Evolutionary conservation across 2,329 filamentous ascomycete species (phyloP), one percentile per base, ranked within the genome.

Genomic region (Microsporum ferrugineum): DNA sequence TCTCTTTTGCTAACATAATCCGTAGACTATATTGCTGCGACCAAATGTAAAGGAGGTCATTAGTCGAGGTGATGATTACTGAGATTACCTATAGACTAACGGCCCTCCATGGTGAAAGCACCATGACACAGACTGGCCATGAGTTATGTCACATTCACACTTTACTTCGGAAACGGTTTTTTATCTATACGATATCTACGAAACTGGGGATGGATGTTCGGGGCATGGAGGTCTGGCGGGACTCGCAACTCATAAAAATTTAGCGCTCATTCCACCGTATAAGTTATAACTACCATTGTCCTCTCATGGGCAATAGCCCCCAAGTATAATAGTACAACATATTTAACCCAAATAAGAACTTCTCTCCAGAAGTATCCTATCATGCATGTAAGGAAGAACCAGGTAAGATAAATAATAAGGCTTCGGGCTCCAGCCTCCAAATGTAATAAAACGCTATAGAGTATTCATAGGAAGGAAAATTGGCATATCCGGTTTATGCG

Each of bases 11-110:
- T 63, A 61, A 64, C 68, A 71, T 61, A 66, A 57, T 31, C 43
- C 14, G 29, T 17, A 89, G 86, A 89, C 88, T 38, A 88, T 91
- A 67, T 74, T 92, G 66, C 83, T 92, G 64, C 81, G 88, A 68
- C 88, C 88, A 60, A 91, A 80, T 62, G 87, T 91, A 60, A 95
- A 95, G 80, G 89, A 95, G 78, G 85, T 95, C 66, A 87, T 95
- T 69, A 91, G 87, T 74, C 84, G 89, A 64, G 89, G 89, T 66
- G 88, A 94, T 60, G 89, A 95, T 72, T 95, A 89, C 73, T 95
- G 83, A 23, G n/a, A 3, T 10, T 55, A 29, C n/a, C 1, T 38
- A 47, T 27, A 34, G 14, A 55, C 23, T 36, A 36, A 55, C 51
- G 51, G 51, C 33, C 33, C 36, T 33, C 6, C 12, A 33, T 10